Conservation (phyloP, 2,329 filamentous ascomycete genomes). For the Microsporum audouinii region DNA sequence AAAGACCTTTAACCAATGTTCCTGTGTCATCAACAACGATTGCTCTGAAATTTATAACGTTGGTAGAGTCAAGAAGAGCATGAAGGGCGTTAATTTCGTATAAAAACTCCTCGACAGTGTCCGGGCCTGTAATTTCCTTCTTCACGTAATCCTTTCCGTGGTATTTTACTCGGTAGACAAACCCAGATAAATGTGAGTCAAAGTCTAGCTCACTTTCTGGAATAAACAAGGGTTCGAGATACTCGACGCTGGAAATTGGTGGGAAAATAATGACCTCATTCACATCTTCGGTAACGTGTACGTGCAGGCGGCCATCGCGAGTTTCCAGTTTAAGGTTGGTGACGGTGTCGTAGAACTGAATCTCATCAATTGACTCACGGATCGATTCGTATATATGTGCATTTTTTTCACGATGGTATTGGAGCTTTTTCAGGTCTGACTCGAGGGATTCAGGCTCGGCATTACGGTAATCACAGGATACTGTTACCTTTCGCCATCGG, state of each 20-base stretch:
- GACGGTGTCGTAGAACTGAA: slow-evolving; percentile 91
- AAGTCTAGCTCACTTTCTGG: slow-evolving; percentile 67
- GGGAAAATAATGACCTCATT: slow-evolving; percentile 92
- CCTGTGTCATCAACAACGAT: slow-evolving; percentile 71
- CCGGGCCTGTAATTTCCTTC: slow-evolving; percentile 93
- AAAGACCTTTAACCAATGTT: slow-evolving; percentile 67
- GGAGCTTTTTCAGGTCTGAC: slow-evolving; percentile 62
- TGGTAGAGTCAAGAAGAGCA: slow-evolving; percentile 56
- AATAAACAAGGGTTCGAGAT: slow-evolving; percentile 49
- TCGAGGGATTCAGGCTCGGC: slow-evolving; percentile 74
- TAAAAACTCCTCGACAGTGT: slow-evolving; percentile 89
- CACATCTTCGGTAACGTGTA: slow-evolving; percentile 92
- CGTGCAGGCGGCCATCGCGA: slow-evolving; percentile 72
- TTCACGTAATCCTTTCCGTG: slow-evolving; percentile 67
- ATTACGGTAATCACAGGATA: slow-evolving; percentile 84
- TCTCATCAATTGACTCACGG: slow-evolving; percentile 79
- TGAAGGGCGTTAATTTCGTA: slow-evolving; percentile 96
- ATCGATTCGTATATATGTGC: slow-evolving; percentile 90
- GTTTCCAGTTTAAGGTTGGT: slow-evolving; percentile 94
- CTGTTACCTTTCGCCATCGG: slow-evolving; percentile 75
- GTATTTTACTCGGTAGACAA: slow-evolving; percentile 84
- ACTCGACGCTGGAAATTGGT: slow-evolving; percentile 57
- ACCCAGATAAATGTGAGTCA: slow-evolving; percentile 87
- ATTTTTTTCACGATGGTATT: slow-evolving; percentile 84
- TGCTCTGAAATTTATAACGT: slow-evolving; percentile 77